Evolutionary conservation across 2,329 filamentous ascomycete species (phyloP).

Genomic region (Aspergillus costaricaensis): DNA sequence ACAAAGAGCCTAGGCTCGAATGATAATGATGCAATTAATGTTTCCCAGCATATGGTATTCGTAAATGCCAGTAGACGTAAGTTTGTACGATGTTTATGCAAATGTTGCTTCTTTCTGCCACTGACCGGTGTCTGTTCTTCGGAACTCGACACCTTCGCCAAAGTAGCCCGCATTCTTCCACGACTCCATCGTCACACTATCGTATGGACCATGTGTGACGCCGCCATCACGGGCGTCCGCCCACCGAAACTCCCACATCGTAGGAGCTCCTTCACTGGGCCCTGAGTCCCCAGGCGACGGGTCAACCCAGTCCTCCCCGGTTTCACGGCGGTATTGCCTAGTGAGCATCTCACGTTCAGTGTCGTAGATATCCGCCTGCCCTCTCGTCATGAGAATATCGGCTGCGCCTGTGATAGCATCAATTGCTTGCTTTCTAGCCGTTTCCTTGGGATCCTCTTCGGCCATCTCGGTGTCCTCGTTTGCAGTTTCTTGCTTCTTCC

Average conservation of each 20-base stretch:
- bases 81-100: conserved; percentile 41
- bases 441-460: conserved; percentile 68
- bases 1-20: conserved; percentile 21
- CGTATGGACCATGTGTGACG: conserved; percentile 81
- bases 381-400: conserved; percentile 79
- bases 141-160: conserved; percentile 79
- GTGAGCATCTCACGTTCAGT: conserved; percentile 80
- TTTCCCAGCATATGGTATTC: conserved; percentile 12
- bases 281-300: conserved; percentile 36
- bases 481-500: conserved; percentile 43
- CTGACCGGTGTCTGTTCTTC: conserved; percentile 55
- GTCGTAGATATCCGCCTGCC: conserved; percentile 89
- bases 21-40: conserved; percentile 26
- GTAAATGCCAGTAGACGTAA: conserved; percentile 14
- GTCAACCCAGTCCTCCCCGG: conserved; percentile 80
- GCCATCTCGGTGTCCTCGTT: conserved; percentile 70
- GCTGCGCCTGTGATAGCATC: conserved; percentile 85
- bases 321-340: conserved; percentile 79
- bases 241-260: conserved; percentile 91
- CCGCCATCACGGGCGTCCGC: conserved; percentile 80
- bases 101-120: conserved; percentile 59
- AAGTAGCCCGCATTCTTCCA: conserved; percentile 96
- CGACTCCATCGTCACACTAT: conserved; percentile 79
- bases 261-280: conserved; percentile 35
- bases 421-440: conserved; percentile 70